Percentiles rank a stretch among this genome's conserved stretches.
Conservation (phyloP, 2,329 filamentous ascomycete genomes). For the Aspergillus amoenus region DNA sequence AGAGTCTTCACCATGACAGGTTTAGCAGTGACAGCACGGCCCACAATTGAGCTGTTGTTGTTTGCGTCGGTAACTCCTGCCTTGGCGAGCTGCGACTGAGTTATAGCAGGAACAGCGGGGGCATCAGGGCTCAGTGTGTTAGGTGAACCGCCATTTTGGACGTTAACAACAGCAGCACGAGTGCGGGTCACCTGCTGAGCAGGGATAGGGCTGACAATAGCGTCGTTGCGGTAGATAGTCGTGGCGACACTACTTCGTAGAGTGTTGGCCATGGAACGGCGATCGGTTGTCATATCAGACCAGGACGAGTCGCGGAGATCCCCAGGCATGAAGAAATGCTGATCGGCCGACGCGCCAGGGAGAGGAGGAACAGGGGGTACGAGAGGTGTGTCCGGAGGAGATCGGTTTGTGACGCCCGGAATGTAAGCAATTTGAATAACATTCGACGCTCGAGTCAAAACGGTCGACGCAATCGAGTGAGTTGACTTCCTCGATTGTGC, state of each 20-base stretch:
- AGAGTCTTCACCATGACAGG: slow-evolving; percentile 46
- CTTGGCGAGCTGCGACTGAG: slow-evolving; percentile 47
- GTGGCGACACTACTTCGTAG: slow-evolving; percentile 72
- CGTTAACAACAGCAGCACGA: slow-evolving; percentile 89
- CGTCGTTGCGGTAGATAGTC: slow-evolving; percentile 90
- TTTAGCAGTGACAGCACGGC: slow-evolving; percentile 43
- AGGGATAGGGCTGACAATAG: slow-evolving; percentile 73
- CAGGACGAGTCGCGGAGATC: slow-evolving; percentile 90
- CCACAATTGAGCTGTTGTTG: slow-evolving; percentile 44
- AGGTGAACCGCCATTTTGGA: slow-evolving; percentile 65
- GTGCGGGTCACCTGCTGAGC: slow-evolving; percentile 84
- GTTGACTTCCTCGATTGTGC: slow-evolving; percentile 70
- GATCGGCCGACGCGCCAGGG: slow-evolving; percentile 68
- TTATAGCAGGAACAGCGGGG: slow-evolving; percentile 72
- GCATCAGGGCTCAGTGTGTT: slow-evolving; percentile 38
- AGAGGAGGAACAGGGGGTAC: slow-evolving; percentile 94
- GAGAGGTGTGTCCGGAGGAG: slow-evolving; percentile 77
- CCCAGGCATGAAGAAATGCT: slow-evolving; percentile 90
- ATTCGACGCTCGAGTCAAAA: slow-evolving; percentile 93
- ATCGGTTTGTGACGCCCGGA: slow-evolving; percentile 91
- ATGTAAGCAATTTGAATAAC: slow-evolving; percentile 99
- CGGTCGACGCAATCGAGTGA: slow-evolving; percentile 93
- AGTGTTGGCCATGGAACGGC: slow-evolving; percentile 52
- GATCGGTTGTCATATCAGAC: slow-evolving; percentile 66
- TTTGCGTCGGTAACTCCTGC: slow-evolving; percentile 34